Base-by-base conservation (phyloP, 768 basidiomycete species). In the Macrolepiota albuminosa region DNA sequence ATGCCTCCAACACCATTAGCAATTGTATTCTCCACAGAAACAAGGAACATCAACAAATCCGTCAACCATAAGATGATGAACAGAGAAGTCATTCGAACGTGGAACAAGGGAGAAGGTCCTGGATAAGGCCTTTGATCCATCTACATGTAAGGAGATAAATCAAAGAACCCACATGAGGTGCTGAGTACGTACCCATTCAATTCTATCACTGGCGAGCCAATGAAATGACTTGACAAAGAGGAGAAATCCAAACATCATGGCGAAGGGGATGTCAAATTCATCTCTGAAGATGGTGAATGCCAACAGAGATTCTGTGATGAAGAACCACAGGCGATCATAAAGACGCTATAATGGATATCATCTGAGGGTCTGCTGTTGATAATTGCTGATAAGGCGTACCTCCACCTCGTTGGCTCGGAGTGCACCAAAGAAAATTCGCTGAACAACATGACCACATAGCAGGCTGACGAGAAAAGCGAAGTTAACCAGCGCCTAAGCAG, bases 211-310 rank as follows among this genome's bases (percentile, higher is more conserved):
- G 59, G 95, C 85, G 36, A 99, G 82, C 97, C 97, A 99, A 71
- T 99, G 97, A 74, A 98, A 98, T 49, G 93, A 95, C 71, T 98
- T 98, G 65, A 97, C 82, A 64, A 97, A 96, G 16, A 98, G 83
- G 11, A 99, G 77, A 68, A 93, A 85, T n/a, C 90, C 89, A 70
- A 98, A 98, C 88, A 96, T 93, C 65, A 95, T 76, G 48, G 89
- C 89, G 70, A 98, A 98, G 4, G 87, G 84, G n/a, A 88, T 82
- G 72, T 95, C 93, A 70, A 96, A 95, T 72, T 94, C 93, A 72
- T 95, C 93, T 60, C 95, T 84, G 75, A 99, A 99, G 65, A 98
- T 98, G 39, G 97, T 97, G 70, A 98, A 90, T 0, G 97, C 96
- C 54, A 99, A 78, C 39, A 99, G 79, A 7, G 93, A 95, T 71